These are phyloP conservation scores for Jamesozyma spencerorum DNA, from an alignment of 805 yeast species.

Conservation along the genomic window DNA sequence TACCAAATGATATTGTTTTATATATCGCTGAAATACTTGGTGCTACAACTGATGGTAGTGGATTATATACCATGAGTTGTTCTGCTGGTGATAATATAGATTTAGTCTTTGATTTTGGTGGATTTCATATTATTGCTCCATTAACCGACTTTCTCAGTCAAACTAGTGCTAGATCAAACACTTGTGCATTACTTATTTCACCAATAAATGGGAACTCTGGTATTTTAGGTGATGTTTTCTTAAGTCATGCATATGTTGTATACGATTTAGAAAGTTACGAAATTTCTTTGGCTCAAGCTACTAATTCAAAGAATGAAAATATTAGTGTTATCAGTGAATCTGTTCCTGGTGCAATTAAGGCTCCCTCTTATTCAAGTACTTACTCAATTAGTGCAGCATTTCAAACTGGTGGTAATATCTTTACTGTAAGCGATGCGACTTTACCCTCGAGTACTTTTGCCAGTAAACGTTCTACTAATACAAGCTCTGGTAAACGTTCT, in stretches of 20 bases:
- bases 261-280: constrained; percentile 43
- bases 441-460: background rate
- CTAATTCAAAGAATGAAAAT: constrained; percentile 17
- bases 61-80: constrained; percentile 43
- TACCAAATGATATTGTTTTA: constrained; percentile 34
- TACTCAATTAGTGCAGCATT: constrained; percentile 25
- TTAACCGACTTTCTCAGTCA: constrained; percentile 28
- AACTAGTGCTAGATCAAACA: no score
- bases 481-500: no score
- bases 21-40: constrained; percentile 33
- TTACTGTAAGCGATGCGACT: constrained; percentile 7
- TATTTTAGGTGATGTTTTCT: constrained; percentile 50
- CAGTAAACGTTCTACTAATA: background rate
- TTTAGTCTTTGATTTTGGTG: constrained; percentile 54
- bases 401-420: constrained; percentile 23
- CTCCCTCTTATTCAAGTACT: constrained; percentile 39
- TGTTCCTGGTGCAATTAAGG: constrained; percentile 44
- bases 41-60: constrained; percentile 37
- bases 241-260: constrained; percentile 48
- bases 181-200: constrained; percentile 41
- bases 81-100: constrained; percentile 22
- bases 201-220: constrained; percentile 19
- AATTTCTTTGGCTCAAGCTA: constrained; percentile 42
- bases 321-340: constrained; percentile 36
- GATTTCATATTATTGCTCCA: constrained; percentile 47